Conservation (phyloP, 106 monocot genomes). For the Allium cepa region DNA sequence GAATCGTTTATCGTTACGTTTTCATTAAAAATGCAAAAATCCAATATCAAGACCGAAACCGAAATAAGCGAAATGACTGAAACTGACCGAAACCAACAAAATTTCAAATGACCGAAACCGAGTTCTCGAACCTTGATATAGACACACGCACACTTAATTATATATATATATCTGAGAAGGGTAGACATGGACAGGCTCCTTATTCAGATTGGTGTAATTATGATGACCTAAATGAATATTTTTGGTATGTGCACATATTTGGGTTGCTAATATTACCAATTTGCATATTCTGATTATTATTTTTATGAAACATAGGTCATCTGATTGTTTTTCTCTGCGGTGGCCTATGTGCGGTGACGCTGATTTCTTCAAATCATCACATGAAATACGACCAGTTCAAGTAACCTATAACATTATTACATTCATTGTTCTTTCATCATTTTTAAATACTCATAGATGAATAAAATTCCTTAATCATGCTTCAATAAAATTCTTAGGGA, state of each 20-base stretch:
- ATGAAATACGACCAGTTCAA: slow-evolving; percentile 34
- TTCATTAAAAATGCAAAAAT: no score
- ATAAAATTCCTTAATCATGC: no score
- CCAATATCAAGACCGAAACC: no score
- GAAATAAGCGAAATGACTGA: no score
- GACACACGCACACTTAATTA: neutral
- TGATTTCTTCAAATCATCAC: slow-evolving; percentile 78
- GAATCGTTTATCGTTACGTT: no score
- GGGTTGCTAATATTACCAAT: neutral
- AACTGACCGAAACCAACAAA: no score
- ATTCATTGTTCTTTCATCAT: neutral
- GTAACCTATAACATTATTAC: slow-evolving; percentile 19
- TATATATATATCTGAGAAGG: slow-evolving; percentile 55
- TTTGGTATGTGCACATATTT: slow-evolving; percentile 49
- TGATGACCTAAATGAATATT: slow-evolving; percentile 98
- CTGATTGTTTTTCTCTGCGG: slow-evolving; percentile 92
- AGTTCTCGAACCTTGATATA: no score
- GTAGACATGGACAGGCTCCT: slow-evolving; percentile 77
- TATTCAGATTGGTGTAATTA: slow-evolving; percentile 96
- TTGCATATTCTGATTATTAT: neutral
- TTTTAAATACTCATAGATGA: no score
- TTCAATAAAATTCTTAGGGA: slow-evolving; percentile 16
- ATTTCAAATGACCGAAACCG: no score
- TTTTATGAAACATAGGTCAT: slow-evolving; percentile 55
- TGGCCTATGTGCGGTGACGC: slow-evolving; percentile 98